Conservation (phyloP, 352 stramenopile genomes). For the Globisporangium heterothallicum region DNA sequence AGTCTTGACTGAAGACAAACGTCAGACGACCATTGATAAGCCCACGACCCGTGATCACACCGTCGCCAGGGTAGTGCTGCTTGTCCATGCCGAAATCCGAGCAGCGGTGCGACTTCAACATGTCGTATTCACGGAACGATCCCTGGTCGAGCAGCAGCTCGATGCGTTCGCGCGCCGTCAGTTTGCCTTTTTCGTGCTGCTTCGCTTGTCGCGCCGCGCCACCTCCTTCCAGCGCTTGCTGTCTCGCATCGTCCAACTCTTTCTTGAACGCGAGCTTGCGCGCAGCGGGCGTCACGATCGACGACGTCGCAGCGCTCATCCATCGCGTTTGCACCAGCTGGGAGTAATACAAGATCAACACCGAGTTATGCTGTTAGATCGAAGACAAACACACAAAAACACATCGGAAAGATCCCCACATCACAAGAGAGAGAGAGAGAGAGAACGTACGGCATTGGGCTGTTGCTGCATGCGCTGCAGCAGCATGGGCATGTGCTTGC, state of each 20-base stretch:
- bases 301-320: conserved; percentile 32
- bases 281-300: conserved; percentile 44
- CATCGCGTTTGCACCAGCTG: conserved; percentile 24
- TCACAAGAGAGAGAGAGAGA: neutral
- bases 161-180: conserved; percentile 96
- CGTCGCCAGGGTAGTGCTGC: conserved; percentile 90
- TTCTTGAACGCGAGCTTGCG: conserved; percentile 71
- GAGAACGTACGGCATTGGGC: conserved; percentile 1
- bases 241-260: conserved; percentile 59
- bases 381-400: neutral
- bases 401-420: neutral
- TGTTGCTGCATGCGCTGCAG: conserved; percentile 9
- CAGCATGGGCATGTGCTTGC: conserved; percentile 4
- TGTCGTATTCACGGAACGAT: conserved; percentile 95
- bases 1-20: conserved; percentile 97
- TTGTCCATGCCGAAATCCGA: conserved; percentile 96
- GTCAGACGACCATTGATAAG: conserved; percentile 93
- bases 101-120: conserved; percentile 95
- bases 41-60: conserved; percentile 94
- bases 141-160: conserved; percentile 94
- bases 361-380: too few relatives aligned
- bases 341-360: too few relatives aligned
- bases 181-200: conserved; percentile 95
- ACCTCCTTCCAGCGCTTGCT: conserved; percentile 49
- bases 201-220: conserved; percentile 45